Percentiles rank a stretch among this genome's conserved stretches.
phyloP scores from a whole-genome alignment of 305 asterid species.

The Rubia tinctorum region DNA sequence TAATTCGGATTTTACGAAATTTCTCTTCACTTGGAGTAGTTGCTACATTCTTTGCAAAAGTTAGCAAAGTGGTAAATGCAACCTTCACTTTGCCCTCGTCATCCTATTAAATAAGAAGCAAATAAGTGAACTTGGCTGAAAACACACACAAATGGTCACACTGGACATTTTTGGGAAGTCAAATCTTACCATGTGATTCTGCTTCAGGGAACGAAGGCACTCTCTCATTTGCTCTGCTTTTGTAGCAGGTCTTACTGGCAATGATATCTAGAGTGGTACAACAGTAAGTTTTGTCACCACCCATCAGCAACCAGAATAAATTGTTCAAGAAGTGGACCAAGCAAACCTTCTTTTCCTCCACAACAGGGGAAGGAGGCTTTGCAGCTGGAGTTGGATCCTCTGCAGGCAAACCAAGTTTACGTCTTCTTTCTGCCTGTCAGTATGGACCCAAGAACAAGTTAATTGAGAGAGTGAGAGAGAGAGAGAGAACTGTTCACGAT shows the following conservation, averaged over 20 bases:
- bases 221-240: constrained; percentile 95
- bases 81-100: constrained; percentile 89
- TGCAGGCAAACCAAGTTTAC: constrained; percentile 88
- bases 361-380: constrained; percentile 75
- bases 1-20: constrained; percentile 86
- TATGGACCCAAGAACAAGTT: constrained; percentile 6
- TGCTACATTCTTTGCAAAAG: constrained; percentile 87
- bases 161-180: background rate
- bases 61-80: constrained; percentile 88
- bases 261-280: constrained; percentile 55
- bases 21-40: constrained; percentile 91
- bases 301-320: constrained; percentile 17
- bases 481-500: background rate
- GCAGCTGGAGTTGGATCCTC: constrained; percentile 57
- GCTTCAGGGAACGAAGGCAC: constrained; percentile 85
- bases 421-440: constrained; percentile 94
- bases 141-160: background rate
- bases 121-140: constrained; percentile 8
- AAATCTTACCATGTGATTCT: constrained; percentile 66
- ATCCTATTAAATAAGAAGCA: constrained; percentile 45
- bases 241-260: constrained; percentile 92
- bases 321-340: constrained; percentile 3
- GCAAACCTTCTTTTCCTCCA: constrained; percentile 82
- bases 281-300: constrained; percentile 15
- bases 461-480: background rate